Evolutionary conservation across 1,139 yeast species (phyloP), one percentile per base, ranked within the genome.

Genomic region (Taphrina deformans): DNA sequence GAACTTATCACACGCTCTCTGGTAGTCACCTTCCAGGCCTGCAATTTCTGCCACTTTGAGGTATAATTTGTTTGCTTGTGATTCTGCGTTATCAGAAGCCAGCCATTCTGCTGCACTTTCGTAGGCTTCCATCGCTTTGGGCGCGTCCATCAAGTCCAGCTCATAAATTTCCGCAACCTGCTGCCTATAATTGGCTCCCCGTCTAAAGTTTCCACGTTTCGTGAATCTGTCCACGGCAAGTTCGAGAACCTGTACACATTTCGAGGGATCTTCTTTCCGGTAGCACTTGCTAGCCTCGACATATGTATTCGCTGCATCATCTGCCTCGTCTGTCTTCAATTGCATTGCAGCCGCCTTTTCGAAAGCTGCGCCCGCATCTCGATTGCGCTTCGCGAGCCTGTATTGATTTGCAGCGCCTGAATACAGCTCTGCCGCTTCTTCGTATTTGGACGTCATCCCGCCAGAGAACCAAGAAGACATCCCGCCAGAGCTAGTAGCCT

Each of bases 21-120:
- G n/a, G 40, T 67, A 92, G 68, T 89, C 83, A 14, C 86, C 91
- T 65, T 82, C 80, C 66, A 86, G 77, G n/a, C 96, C 96, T 65
- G 86, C 82, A 72, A 93, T 80, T 73, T 93, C 98, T 0, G 98
- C 99, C 70, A 93, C 89, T 76, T 90, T 90, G 71, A 92, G 79
- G 71, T 83, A 89, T 27, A 96, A 91, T 77, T 93, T 93, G 77
- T 86, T 91, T 35, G 97, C 85, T 67, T 93, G 81, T 7, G 97
- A 96, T 70, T 87, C 88, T 0, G 99, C 98, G 68, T 90, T 93
- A 77, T 93, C 99, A 69, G 95, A 91, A 67, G 85, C 84, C 74
- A 88, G 91, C 89, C 97, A 93, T 73, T 95, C 98, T 48, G 97
- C 97, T 3, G 99, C 97, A 72, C 88, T 89, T 73, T 91, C 96